Evolutionary conservation across 331 rosid genomes (phyloP).

Genomic region (Malus hybrid): DNA sequence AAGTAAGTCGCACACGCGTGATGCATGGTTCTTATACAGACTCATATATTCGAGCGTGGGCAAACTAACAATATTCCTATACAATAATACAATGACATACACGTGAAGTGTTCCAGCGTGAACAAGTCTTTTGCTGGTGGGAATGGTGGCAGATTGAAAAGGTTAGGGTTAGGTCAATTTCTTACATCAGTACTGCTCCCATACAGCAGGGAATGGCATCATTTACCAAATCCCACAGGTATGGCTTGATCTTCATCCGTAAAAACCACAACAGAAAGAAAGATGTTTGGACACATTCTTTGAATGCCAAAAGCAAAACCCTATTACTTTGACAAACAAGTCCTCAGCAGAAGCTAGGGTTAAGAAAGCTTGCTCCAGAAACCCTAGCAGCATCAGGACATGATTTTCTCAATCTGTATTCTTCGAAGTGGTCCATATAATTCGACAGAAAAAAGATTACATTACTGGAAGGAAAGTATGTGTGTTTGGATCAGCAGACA

Average conservation of each 20-base stretch:
- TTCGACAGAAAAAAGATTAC: neutral
- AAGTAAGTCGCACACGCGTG: no score
- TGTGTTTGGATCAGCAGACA: conserved; percentile 1
- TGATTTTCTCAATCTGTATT: neutral
- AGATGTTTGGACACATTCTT: neutral
- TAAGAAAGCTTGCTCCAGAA: neutral
- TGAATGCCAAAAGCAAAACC: neutral
- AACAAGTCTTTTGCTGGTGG: neutral
- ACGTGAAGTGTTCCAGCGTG: neutral
- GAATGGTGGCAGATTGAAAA: neutral
- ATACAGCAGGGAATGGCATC: neutral
- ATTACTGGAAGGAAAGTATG: neutral
- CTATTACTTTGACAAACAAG: neutral
- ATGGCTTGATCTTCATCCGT: neutral
- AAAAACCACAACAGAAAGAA: neutral
- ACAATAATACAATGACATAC: neutral
- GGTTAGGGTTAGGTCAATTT: neutral
- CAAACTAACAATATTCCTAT: no score
- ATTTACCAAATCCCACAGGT: neutral
- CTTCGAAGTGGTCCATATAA: neutral
- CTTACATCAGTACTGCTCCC: neutral
- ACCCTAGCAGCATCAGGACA: neutral
- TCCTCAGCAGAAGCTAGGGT: neutral
- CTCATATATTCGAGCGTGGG: no score
- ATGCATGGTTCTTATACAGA: no score